Base-by-base conservation (phyloP, 208 protist species). In the Trypanosoma mega region DNA sequence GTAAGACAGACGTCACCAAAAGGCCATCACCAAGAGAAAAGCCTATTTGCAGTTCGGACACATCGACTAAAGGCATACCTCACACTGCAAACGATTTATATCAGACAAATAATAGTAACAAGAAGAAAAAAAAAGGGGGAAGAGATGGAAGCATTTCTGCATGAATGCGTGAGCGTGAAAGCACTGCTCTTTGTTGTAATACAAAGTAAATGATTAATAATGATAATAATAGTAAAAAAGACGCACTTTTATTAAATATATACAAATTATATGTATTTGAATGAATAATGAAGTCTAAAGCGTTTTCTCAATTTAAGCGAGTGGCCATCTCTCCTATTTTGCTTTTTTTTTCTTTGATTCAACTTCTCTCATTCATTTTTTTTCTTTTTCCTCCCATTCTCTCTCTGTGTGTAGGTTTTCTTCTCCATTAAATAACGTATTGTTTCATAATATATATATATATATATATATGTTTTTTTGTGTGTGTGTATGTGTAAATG, bases 1-100 rank as follows among this genome's bases (percentile, higher is more conserved):
- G 24, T 12, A 44, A 14, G n/a, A 72, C 26, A 12, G 58, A 63
- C 20, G 68, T 80, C 7, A 46, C 66, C 27, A 48, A 33, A 11
- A 68, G 47, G 33, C 46, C 57, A 5, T 79, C 62, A 34, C 50
- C 23, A 2, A 78, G 30, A 16, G n/a, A 20, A 26, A n/a, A 3
- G 4, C 63, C 63, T 12, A 70, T 6, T 39, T 12, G 27, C 2
- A 63, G 37, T 36, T 41, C 26, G 14, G 23, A 20, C 14, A 63
- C 53, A 23, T 63, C 63, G 11, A 63, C 33, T 20, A 43, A 55
- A 18, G 34, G 16, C 53, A 61, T 62, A 3, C 34, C n/a, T n/a
- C n/a, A n/a, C n/a, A n/a, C n/a, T n/a, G 34, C 6, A 39, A 16
- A 39, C 34, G 34, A 39, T 39, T 39, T 39, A 6, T 39, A n/a